These are phyloP conservation scores for Chalciporus sphaerocephalus DNA, from an alignment of 768 basidiomycete genomes.

Conservation along the genomic window DNA sequence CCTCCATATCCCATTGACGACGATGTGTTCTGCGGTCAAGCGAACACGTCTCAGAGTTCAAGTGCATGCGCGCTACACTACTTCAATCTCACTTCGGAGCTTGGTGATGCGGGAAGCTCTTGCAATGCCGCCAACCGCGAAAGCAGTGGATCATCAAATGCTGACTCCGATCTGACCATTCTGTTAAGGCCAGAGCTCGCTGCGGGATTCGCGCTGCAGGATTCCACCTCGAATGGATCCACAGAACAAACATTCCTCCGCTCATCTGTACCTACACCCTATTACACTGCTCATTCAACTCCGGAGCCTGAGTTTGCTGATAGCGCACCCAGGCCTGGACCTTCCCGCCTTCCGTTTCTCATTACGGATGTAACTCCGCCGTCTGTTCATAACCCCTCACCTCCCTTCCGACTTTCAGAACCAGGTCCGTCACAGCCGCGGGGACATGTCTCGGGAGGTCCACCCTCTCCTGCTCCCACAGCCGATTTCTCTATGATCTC, in stretches of 20 bases:
- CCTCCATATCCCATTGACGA: constrained; percentile 10
- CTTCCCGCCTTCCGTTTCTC: constrained; percentile 25
- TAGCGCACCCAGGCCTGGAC: constrained; percentile 21
- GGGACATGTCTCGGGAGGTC: constrained; percentile 23
- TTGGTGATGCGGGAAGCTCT: constrained; percentile 5
- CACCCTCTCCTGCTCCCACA: constrained; percentile 43
- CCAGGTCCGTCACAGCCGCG: constrained; percentile 21
- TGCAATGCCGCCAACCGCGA: background rate
- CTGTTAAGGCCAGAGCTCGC: constrained; percentile 8
- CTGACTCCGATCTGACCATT: constrained; percentile 22
- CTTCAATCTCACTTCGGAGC: constrained; percentile 3
- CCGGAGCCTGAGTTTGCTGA: constrained; percentile 23
- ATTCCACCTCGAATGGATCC: constrained; percentile 5
- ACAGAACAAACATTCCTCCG: constrained; percentile 18
- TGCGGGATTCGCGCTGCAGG: constrained; percentile 13
- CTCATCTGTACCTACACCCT: constrained; percentile 26
- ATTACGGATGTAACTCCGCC: constrained; percentile 16
- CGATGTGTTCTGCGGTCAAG: constrained; percentile 11
- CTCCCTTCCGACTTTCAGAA: constrained; percentile 25
- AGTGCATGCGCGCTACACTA: constrained; percentile 7
- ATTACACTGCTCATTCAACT: constrained; percentile 31
- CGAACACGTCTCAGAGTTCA: constrained; percentile 3
- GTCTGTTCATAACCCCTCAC: constrained; percentile 18
- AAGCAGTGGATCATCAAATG: constrained; percentile 14
- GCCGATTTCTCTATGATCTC: constrained; percentile 47